phyloP scores from a whole-genome alignment of 2,329 filamentous ascomycete genomes.

The Calycina marina region DNA sequence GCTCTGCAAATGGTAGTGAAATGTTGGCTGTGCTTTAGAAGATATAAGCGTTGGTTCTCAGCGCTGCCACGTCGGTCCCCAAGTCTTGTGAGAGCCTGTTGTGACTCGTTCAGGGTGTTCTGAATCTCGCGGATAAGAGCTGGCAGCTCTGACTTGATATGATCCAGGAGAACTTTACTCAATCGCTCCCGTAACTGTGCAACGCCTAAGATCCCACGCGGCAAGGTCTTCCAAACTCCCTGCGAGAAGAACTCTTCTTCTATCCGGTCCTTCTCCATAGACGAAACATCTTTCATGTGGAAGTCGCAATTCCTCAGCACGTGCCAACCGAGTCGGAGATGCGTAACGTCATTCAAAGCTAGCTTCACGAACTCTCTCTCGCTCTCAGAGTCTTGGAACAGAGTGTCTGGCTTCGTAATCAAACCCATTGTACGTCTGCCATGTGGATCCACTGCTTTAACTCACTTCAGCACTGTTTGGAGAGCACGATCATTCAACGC shows the following conservation, averaged over 20 bases:
- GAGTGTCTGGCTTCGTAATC: slow-evolving; percentile 45
- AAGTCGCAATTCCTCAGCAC: slow-evolving; percentile 29
- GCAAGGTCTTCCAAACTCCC: slow-evolving; percentile 9
- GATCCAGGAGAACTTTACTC: slow-evolving; percentile 17
- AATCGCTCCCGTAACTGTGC: slow-evolving; percentile 30
- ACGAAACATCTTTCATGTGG: slow-evolving; percentile 29
- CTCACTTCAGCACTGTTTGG: slow-evolving; percentile 38
- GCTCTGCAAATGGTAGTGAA: slow-evolving; percentile 8
- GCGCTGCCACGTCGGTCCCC: slow-evolving; percentile 4
- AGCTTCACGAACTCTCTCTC: slow-evolving; percentile 28
- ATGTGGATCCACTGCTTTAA: slow-evolving; percentile 26
- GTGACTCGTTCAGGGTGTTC: slow-evolving; percentile 1
- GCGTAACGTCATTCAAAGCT: slow-evolving; percentile 30
- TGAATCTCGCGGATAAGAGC: slow-evolving; percentile 13
- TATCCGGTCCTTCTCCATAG: slow-evolving; percentile 2
- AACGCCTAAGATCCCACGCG: slow-evolving; percentile 21
- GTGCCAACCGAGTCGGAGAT: slow-evolving; percentile 32
- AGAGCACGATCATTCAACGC: slow-evolving; percentile 46
- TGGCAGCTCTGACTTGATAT: slow-evolving; percentile 9
- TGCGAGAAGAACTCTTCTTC: slow-evolving; percentile 6
- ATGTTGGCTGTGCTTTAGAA: slow-evolving; percentile 6
- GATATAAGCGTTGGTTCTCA: slow-evolving; percentile 5
- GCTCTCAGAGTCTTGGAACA: slow-evolving; percentile 24
- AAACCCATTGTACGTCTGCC: slow-evolving; percentile 29
- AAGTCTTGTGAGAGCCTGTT: slow-evolving; percentile 2